Percentiles rank a stretch among this genome's conserved stretches.
Conservation (phyloP, 495 filamentous ascomycete species). For the Talaromyces ruber region DNA sequence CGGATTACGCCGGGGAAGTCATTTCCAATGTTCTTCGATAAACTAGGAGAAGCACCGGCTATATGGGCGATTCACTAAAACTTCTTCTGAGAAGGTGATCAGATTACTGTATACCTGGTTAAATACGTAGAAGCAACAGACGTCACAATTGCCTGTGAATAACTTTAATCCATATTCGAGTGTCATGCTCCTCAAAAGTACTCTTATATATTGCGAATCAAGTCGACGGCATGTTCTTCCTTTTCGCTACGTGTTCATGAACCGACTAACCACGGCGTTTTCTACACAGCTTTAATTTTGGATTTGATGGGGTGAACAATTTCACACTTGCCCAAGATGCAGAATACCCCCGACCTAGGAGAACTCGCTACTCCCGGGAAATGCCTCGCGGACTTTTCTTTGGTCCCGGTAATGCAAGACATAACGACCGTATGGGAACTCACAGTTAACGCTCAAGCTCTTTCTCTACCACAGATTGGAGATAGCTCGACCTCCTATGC, state of each 20-base stretch:
- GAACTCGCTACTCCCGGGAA: constrained; percentile 42
- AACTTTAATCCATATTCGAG: not conserved
- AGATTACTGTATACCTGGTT: not conserved
- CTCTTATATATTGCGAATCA: not conserved
- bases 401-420: constrained; percentile 48
- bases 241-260: too few species aligned
- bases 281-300: too few species aligned
- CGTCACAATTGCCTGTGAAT: not conserved
- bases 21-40: too few species aligned
- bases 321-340: not conserved
- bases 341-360: constrained; percentile 7
- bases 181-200: not conserved
- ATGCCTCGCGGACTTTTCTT: constrained; percentile 67
- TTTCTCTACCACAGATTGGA: constrained; percentile 47
- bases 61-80: too few species aligned
- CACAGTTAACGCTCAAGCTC: not conserved
- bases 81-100: too few species aligned
- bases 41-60: too few species aligned
- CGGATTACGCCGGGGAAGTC: too few species aligned
- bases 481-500: constrained; percentile 65
- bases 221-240: not conserved
- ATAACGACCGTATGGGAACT: not conserved
- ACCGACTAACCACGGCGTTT: too few species aligned
- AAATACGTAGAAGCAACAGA: not conserved
- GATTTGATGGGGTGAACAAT: too few species aligned